These are phyloP conservation scores for Botrytis pseudocinerea DNA, from an alignment of 2,329 filamentous ascomycete species.

Conservation along the genomic window DNA sequence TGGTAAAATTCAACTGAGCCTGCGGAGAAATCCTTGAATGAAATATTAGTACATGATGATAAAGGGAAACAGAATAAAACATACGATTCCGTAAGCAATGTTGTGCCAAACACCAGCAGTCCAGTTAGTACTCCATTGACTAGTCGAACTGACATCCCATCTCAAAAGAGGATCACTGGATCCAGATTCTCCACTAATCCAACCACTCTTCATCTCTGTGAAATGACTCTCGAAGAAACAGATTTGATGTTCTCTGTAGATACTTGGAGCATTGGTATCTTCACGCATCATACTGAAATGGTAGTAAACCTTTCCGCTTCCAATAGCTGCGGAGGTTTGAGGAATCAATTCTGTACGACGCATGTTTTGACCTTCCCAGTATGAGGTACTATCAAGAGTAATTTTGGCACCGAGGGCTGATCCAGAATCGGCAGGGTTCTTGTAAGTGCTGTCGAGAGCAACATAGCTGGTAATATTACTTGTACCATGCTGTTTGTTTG, in stretches of 20 bases:
- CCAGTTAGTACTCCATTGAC: constrained; percentile 64
- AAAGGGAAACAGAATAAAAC: constrained; percentile 26
- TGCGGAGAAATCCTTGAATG: constrained; percentile 55
- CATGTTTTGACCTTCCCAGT: constrained; percentile 73
- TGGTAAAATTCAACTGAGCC: constrained; percentile 69
- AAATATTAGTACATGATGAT: not conserved
- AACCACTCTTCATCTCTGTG: constrained; percentile 72
- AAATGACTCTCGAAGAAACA: constrained; percentile 68
- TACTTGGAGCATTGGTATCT: constrained; percentile 59
- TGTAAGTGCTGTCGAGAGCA: constrained; percentile 50
- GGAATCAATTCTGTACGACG: constrained; percentile 73
- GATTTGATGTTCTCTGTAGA: constrained; percentile 66
- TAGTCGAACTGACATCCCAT: constrained; percentile 62
- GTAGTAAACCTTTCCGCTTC: constrained; percentile 67
- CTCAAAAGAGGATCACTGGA: constrained; percentile 56
- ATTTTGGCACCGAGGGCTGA: constrained; percentile 67
- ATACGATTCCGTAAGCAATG: constrained; percentile 67
- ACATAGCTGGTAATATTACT: constrained; percentile 43
- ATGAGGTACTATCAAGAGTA: constrained; percentile 62
- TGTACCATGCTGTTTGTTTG: constrained; percentile 53
- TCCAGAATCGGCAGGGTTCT: constrained; percentile 56
- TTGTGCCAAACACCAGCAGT: constrained; percentile 60
- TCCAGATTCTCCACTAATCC: constrained; percentile 51
- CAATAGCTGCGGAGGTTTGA: constrained; percentile 65
- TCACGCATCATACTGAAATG: constrained; percentile 68